These are phyloP conservation scores for Candida pseudoglaebosa DNA, from an alignment of 805 yeast genomes.

Conservation along the genomic window DNA sequence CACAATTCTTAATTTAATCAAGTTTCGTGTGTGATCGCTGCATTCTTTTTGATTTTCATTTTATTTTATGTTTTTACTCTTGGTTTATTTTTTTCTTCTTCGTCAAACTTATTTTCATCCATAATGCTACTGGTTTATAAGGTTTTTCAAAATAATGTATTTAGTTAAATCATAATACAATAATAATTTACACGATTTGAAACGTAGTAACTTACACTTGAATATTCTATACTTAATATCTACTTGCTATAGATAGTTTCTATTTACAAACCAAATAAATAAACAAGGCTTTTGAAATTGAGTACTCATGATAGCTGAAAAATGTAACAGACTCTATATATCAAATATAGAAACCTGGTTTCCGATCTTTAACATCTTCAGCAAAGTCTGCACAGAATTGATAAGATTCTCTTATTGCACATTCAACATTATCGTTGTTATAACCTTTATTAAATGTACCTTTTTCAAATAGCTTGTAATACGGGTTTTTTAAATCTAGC, in stretches of 20 bases:
- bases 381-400: slow-evolving; percentile 29
- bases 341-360: not conserved
- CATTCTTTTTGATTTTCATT: too few relatives aligned
- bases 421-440: slow-evolving; percentile 22
- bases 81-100: not conserved
- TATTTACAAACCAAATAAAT: too few relatives aligned
- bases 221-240: too few relatives aligned
- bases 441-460: slow-evolving; percentile 11
- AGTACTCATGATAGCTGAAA: not conserved
- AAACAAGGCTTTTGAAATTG: not conserved
- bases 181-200: too few relatives aligned
- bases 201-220: too few relatives aligned
- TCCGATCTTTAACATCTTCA: slow-evolving; percentile 10
- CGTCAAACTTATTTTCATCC: not conserved
- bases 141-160: too few relatives aligned
- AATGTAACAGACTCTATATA: not conserved
- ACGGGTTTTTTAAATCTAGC: slow-evolving; percentile 5
- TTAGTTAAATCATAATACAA: too few relatives aligned
- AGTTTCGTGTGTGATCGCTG: too few relatives aligned
- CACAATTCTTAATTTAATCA: too few relatives aligned
- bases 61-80: too few relatives aligned
- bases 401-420: slow-evolving; percentile 25
- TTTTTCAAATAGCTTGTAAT: not conserved
- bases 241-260: too few relatives aligned
- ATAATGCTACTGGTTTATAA: too few relatives aligned